Base-by-base conservation (phyloP, 1,139 yeast species). In the Diutina sp. region DNA sequence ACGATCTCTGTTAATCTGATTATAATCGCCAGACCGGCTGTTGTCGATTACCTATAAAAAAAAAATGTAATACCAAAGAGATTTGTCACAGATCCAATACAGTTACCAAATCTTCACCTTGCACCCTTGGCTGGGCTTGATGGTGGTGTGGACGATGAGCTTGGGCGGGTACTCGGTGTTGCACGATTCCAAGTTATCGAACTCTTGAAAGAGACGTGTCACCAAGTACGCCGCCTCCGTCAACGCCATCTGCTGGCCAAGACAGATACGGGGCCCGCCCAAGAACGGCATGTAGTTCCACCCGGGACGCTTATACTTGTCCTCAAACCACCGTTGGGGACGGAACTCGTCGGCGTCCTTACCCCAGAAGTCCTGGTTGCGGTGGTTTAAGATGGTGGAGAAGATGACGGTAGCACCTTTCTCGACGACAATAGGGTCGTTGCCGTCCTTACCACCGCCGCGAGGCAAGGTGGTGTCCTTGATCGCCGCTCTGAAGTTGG, bases 231-330 rank as follows among this genome's bases (percentile, higher is more conserved):
- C 47, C 28, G 38, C 46, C 35, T 51, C 38, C 11, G 44, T 46
- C 12, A 53, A 32, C 16, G 55, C 48, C 21, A 53, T 18, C 21
- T 53, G 55, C 29, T 53, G 55, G 28, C 55, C 53, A 56, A 80
- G 68, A 62, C 85, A 81, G 57, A 80, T 80, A 57, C 85, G 69
- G 38, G 85, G 85, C 7, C 85, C 85, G 54, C 84, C 85, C 61
- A 80, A 80, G 69, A 79, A 80, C 7, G 84, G 47, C 21, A 44
- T n/a, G 28, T 50, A 55, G 25, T 53, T 21, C 54, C 50, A 55
- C 16, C 47, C 50, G 18, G 25, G 28, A 46, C 16, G n/a, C 48
- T 29, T 7, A n/a, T 4, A 28, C 32, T 30, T 50, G 4, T 55
- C 51, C 18, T 41, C 54, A 12, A 41, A 51, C 56, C 55, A 55